A percentile compares a stretch with the other conserved stretches of the same genome.
Conservation (phyloP, 768 basidiomycete species). For the Goffeauzyma gilvescens region DNA sequence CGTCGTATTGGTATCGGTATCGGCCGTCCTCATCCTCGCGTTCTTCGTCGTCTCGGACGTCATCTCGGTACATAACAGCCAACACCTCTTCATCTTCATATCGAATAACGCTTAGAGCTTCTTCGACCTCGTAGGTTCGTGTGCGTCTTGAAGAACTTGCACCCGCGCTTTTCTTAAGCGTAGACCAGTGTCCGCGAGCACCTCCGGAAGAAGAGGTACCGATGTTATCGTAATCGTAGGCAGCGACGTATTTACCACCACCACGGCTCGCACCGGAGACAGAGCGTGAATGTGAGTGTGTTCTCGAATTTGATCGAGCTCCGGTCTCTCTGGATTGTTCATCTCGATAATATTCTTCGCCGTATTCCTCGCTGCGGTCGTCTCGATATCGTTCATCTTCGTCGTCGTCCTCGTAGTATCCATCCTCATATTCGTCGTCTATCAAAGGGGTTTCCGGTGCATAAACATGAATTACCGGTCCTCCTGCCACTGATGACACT, state of each 20-base stretch:
- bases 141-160: conserved; percentile 3
- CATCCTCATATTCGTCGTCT: neutral
- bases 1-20: too few relatives aligned
- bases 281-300: conserved; percentile 23
- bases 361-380: conserved; percentile 1
- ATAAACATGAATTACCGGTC: neutral
- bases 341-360: neutral
- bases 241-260: neutral
- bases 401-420: neutral
- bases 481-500: neutral
- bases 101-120: conserved; percentile 5
- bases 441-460: neutral
- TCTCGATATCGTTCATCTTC: neutral
- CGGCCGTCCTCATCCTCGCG: too few relatives aligned
- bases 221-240: conserved; percentile 2
- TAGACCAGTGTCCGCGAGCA: neutral
- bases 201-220: too few relatives aligned
- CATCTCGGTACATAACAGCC: too few relatives aligned
- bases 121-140: conserved; percentile 3
- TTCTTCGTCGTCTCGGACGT: too few relatives aligned
- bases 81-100: conserved; percentile 10
- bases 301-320: conserved; percentile 10
- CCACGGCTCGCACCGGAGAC: conserved; percentile 17
- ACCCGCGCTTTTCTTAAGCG: neutral
- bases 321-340: neutral